Evolutionary conservation across 2,329 filamentous ascomycete species (phyloP).

Genomic region (Davidsoniella australis): DNA sequence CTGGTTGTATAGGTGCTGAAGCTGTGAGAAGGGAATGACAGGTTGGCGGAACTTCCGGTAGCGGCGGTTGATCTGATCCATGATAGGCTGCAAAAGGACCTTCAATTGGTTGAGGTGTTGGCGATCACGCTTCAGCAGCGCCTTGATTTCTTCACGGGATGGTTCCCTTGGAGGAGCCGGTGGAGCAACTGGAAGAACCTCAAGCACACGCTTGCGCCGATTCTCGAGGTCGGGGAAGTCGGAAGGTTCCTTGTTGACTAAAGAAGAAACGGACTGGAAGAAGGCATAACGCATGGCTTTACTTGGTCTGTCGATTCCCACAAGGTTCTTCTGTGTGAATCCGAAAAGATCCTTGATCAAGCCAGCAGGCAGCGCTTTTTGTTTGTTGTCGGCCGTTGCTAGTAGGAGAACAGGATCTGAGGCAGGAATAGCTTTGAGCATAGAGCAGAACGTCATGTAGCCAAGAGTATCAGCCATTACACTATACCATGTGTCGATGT

Average conservation of each 20-base stretch:
- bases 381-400: conserved; percentile 59
- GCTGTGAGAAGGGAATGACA: conserved; percentile 55
- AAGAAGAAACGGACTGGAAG: conserved; percentile 57
- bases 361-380: conserved; percentile 40
- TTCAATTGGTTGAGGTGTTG: conserved; percentile 76
- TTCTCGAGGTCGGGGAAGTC: conserved; percentile 80
- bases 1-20: conserved; percentile 73
- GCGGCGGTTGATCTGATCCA: conserved; percentile 87
- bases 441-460: conserved; percentile 65
- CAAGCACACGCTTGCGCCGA: conserved; percentile 71
- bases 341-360: conserved; percentile 70
- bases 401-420: conserved; percentile 80
- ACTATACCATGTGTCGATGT: conserved; percentile 74
- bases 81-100: conserved; percentile 76
- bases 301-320: conserved; percentile 49
- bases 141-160: conserved; percentile 65
- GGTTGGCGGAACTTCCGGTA: conserved; percentile 79
- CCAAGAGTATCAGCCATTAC: conserved; percentile 44
- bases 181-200: conserved; percentile 58
- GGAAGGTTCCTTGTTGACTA: conserved; percentile 60
- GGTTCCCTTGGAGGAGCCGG: conserved; percentile 48
- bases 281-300: conserved; percentile 54
- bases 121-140: conserved; percentile 65
- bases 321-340: conserved; percentile 64
- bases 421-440: conserved; percentile 68